Conservation (phyloP, 495 filamentous ascomycete species). For the Neurospora tetrasperma region DNA sequence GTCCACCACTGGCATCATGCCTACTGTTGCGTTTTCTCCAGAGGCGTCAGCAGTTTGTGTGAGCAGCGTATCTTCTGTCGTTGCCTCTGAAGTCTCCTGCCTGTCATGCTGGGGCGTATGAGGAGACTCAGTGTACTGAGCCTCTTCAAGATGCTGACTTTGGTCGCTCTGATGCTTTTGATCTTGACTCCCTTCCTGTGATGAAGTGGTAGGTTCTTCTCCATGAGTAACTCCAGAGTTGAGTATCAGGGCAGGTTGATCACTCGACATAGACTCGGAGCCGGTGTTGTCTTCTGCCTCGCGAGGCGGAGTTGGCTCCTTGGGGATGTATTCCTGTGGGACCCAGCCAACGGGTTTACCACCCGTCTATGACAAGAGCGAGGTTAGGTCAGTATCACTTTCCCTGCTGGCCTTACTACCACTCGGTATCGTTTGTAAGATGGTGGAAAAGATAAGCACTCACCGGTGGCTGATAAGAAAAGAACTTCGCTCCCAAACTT, state of each 20-base stretch:
- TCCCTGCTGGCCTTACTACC: background rate
- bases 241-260: background rate
- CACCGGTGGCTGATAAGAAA: slow-evolving; percentile 30
- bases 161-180: background rate
- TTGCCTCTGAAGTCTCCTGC: background rate
- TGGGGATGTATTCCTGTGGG: slow-evolving; percentile 3
- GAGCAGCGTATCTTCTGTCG: background rate
- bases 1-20: background rate
- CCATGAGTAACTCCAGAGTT: background rate
- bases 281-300: background rate
- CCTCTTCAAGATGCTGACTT: background rate
- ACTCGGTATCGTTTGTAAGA: too few species aligned
- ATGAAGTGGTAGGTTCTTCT: background rate
- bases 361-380: slow-evolving; percentile 14
- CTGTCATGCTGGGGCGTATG: background rate
- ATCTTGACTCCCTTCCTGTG: background rate
- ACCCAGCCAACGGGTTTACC: slow-evolving; percentile 29
- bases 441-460: slow-evolving; percentile 8
- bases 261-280: background rate
- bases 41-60: background rate
- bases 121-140: background rate
- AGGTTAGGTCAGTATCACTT: background rate
- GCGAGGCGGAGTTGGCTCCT: background rate
- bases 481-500: slow-evolving; percentile 5
- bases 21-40: background rate